phyloP scores from a whole-genome alignment of 2,329 filamentous ascomycete genomes.

The Beauveria caledonica region DNA sequence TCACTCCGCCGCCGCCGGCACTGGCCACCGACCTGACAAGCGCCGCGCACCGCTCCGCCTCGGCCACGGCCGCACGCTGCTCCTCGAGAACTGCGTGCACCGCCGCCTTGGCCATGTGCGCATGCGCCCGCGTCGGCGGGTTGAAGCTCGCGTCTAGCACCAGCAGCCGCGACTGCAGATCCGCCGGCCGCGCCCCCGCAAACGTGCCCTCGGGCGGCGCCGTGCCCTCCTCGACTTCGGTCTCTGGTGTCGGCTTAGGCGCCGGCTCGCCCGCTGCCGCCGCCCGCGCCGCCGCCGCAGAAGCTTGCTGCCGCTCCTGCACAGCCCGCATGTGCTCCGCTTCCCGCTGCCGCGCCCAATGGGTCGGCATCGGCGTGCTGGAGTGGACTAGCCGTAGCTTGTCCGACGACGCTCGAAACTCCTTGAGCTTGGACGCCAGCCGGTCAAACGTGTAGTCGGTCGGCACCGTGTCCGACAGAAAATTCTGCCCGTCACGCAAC shows the following conservation, averaged over 20 bases:
- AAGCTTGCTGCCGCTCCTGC: neutral
- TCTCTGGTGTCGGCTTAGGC: conserved; percentile 4
- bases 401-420: conserved; percentile 35
- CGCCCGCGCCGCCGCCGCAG: neutral
- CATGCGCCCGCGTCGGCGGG: conserved; percentile 55
- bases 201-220: conserved; percentile 17
- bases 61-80: conserved; percentile 7
- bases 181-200: conserved; percentile 7
- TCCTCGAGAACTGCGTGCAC: conserved; percentile 17
- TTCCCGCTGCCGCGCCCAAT: conserved; percentile 4
- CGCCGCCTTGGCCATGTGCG: conserved; percentile 46
- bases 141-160: conserved; percentile 63
- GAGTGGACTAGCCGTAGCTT: conserved; percentile 36
- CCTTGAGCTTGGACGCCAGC: conserved; percentile 33
- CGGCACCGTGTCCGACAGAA: neutral
- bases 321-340: neutral
- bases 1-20: conserved; percentile 4
- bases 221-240: neutral
- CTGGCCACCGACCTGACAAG: neutral
- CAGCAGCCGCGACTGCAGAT: conserved; percentile 30
- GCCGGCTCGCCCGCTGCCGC: neutral
- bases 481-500: neutral
- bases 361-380: neutral
- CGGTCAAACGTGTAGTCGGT: neutral
- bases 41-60: neutral